Conservation (phyloP, 805 yeast genomes). For the Starmerella stellata region DNA sequence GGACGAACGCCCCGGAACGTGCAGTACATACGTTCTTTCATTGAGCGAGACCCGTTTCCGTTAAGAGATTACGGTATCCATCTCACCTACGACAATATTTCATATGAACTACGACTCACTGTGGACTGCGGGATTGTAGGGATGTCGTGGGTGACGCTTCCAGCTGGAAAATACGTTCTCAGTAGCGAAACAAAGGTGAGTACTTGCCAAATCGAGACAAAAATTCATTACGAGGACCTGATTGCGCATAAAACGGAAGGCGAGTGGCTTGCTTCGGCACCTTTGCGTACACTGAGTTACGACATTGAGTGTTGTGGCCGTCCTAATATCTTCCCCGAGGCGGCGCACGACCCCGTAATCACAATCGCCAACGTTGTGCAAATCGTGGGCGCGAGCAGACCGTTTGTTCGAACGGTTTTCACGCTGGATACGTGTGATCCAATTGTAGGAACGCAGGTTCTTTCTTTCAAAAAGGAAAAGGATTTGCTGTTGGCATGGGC, state of each 20-base stretch:
- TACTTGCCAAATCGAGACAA: slow-evolving; percentile 64
- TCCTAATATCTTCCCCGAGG: slow-evolving; percentile 89
- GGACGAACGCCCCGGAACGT: slow-evolving; percentile 50
- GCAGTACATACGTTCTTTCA: slow-evolving; percentile 52
- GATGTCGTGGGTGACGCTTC: slow-evolving; percentile 93
- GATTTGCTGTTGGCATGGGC: slow-evolving; percentile 78
- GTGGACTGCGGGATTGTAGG: slow-evolving; percentile 80
- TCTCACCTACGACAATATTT: slow-evolving; percentile 74
- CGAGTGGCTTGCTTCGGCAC: slow-evolving; percentile 84
- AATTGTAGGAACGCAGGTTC: slow-evolving; percentile 82
- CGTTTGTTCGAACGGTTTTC: slow-evolving; percentile 86
- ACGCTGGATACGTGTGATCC: slow-evolving; percentile 83
- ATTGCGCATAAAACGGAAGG: slow-evolving; percentile 79
- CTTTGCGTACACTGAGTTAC: slow-evolving; percentile 77
- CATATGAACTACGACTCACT: slow-evolving; percentile 71
- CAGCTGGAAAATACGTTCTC: slow-evolving; percentile 42
- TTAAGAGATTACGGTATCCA: neutral
- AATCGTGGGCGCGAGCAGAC: slow-evolving; percentile 61
- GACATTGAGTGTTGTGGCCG: slow-evolving; percentile 99
- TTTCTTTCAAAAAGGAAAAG: slow-evolving; percentile 52
- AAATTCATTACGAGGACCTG: slow-evolving; percentile 47
- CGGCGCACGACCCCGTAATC: slow-evolving; percentile 81
- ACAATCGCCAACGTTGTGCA: slow-evolving; percentile 94
- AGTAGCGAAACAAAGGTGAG: neutral
- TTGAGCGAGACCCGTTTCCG: slow-evolving; percentile 45